Evolutionary conservation across 2,329 filamentous ascomycete genomes (phyloP), one percentile per base, ranked within the genome.

Genomic region (Penicillium psychrosexuale): DNA sequence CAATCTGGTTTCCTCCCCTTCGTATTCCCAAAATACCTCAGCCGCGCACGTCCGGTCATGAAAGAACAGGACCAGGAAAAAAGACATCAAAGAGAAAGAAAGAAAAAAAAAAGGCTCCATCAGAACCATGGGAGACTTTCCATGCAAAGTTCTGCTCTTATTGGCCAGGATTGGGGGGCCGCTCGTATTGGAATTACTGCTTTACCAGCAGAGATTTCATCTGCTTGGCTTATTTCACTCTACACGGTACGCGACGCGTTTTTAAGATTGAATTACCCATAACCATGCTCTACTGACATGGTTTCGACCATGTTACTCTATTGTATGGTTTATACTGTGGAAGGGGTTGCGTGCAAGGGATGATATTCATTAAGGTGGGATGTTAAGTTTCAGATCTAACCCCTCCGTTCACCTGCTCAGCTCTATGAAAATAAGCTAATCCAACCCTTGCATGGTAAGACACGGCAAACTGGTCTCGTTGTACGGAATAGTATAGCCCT

Each of bases 111-210:
- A 43, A 27, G 19, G 28, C 38, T 28, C 47, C 47, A 43, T 55
- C 54, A 55, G 49, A 60, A 58, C 61, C 58, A 61, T 56, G 61
- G 60, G 42, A 50, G 30, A 11, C n/a, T 27, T 51, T 30, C 36
- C 17, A 12, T 48, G 33, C 13, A 13, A n/a, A 22, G 36, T 53
- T 33, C 19, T 15, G 38, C 17, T 33, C 24, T 60, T 31, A 62
- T 63, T 60, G 59, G 61, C 19, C 37, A 37, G n/a, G 19, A 24
- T 38, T 19, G 22, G 31, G 45, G 58, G 51, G 45, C 47, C 45
- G 46, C 19, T 61, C 34, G 59, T 63, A 63, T 61, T 60, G 8
- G 28, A 48, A 60, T 61, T 62, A 62, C 54, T 31, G 9, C 12
- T 38, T 42, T 47, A 48, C 49, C 50, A 45, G 33, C 51, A 54